Percentiles rank a stretch among this genome's conserved stretches.
These are phyloP conservation scores for Fusarium sp. DNA, from an alignment of 2,329 filamentous ascomycete genomes.

Conservation along the genomic window DNA sequence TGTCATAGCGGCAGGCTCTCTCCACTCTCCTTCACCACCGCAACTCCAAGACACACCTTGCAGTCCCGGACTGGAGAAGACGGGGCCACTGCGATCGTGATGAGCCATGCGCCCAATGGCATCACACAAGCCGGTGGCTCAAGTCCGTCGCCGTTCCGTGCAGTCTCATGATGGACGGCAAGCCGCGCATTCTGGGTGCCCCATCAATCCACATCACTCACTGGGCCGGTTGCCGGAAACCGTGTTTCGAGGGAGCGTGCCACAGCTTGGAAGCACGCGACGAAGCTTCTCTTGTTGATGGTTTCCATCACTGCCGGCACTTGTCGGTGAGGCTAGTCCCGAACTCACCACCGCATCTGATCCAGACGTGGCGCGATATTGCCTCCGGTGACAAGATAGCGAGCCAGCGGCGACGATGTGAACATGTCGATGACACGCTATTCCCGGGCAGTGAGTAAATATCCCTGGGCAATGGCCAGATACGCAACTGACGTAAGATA, in stretches of 20 bases:
- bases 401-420: neutral
- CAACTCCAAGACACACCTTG: constrained; percentile 6
- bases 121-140: neutral
- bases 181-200: constrained; percentile 1
- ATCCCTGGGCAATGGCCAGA: neutral
- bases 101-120: constrained; percentile 2
- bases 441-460: constrained; percentile 9
- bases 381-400: neutral
- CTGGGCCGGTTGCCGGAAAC: constrained; percentile 2
- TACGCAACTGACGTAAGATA: constrained; percentile 18
- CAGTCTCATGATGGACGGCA: constrained; percentile 4
- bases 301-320: constrained; percentile 13
- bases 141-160: neutral
- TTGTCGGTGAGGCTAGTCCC: constrained; percentile 27
- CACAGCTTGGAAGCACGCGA: constrained; percentile 13
- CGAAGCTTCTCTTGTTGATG: neutral
- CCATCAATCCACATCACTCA: constrained; percentile 10
- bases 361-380: constrained; percentile 20
- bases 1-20: constrained; percentile 36
- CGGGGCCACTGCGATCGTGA: constrained; percentile 10
- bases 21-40: constrained; percentile 19
- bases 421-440: neutral
- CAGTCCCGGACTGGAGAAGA: constrained; percentile 12
- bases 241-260: constrained; percentile 15
- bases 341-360: constrained; percentile 25